A percentile compares a stretch with the other conserved stretches of the same genome.
Conservation (phyloP, 2,329 filamentous ascomycete genomes). For the Neoarthrinium moseri region DNA sequence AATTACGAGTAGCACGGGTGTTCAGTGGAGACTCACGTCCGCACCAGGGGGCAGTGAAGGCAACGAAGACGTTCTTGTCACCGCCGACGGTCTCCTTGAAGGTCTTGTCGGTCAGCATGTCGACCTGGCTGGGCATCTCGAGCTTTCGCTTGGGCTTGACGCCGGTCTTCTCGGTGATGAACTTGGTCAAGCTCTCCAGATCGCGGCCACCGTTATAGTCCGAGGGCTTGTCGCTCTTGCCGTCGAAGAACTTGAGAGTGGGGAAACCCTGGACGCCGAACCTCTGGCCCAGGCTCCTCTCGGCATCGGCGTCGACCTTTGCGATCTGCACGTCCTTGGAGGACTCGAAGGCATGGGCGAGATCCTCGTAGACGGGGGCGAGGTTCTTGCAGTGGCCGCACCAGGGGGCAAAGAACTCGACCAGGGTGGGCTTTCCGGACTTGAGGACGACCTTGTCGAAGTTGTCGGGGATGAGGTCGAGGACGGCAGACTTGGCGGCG, state of each 20-base stretch:
- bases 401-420: conserved; percentile 99
- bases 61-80: conserved; percentile 88
- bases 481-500: conserved; percentile 75
- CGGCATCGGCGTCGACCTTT: conserved; percentile 92
- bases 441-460: conserved; percentile 89
- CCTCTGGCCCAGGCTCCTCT: conserved; percentile 79
- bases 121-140: conserved; percentile 71
- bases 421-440: conserved; percentile 90
- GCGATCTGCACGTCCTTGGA: conserved; percentile 77
- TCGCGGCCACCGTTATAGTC: conserved; percentile 89
- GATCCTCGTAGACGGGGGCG: conserved; percentile 90
- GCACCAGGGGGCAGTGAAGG: conserved; percentile 98
- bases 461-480: conserved; percentile 86
- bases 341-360: conserved; percentile 71
- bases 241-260: conserved; percentile 96
- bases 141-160: conserved; percentile 76
- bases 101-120: conserved; percentile 74
- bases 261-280: conserved; percentile 94
- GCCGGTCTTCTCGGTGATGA: conserved; percentile 86
- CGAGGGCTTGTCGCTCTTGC: conserved; percentile 79
- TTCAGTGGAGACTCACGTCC: conserved; percentile 72
- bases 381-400: conserved; percentile 99
- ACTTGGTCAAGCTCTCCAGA: conserved; percentile 77
- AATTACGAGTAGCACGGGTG: neutral
- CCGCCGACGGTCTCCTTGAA: conserved; percentile 78